Evolutionary conservation across 2,329 filamentous ascomycete species (phyloP).

Genomic region (Aspergillus quadricinctus): DNA sequence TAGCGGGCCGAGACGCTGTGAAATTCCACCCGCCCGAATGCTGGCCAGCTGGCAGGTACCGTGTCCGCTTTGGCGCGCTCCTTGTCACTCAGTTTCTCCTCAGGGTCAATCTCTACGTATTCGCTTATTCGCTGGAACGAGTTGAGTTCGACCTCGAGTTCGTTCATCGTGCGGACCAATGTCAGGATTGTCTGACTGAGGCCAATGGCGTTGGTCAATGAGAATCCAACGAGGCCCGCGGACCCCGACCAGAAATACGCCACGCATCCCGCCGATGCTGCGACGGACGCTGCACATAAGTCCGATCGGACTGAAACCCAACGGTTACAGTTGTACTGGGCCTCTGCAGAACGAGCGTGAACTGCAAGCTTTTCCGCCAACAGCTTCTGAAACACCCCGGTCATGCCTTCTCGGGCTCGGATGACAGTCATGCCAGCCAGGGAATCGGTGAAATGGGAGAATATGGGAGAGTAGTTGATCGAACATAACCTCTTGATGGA

Average conservation of each 20-base stretch:
- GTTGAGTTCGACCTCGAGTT: slow-evolving; percentile 55
- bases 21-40: slow-evolving; percentile 21
- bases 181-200: slow-evolving; percentile 50
- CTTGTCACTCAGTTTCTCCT: slow-evolving; percentile 14
- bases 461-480: slow-evolving; percentile 51
- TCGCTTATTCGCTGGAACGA: slow-evolving; percentile 23
- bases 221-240: slow-evolving; percentile 54
- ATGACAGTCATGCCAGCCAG: slow-evolving; percentile 50
- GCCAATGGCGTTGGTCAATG: slow-evolving; percentile 53
- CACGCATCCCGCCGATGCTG: slow-evolving; percentile 50
- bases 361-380: slow-evolving; percentile 50
- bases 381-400: slow-evolving; percentile 45
- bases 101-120: slow-evolving; percentile 21
- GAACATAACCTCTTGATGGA: slow-evolving; percentile 46
- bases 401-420: slow-evolving; percentile 49
- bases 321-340: slow-evolving; percentile 54
- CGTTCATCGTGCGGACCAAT: slow-evolving; percentile 53
- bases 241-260: slow-evolving; percentile 47
- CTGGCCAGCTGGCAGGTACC: slow-evolving; percentile 21
- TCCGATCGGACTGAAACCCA: slow-evolving; percentile 56
- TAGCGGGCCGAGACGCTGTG: slow-evolving; percentile 22
- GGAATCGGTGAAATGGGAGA: slow-evolving; percentile 54
- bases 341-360: slow-evolving; percentile 46
- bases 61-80: slow-evolving; percentile 1
- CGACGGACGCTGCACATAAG: slow-evolving; percentile 51